Percentiles rank a stretch among this genome's conserved stretches.
These are phyloP conservation scores for Pythium insidiosum DNA, from an alignment of 352 stramenopile genomes.

Conservation along the genomic window DNA sequence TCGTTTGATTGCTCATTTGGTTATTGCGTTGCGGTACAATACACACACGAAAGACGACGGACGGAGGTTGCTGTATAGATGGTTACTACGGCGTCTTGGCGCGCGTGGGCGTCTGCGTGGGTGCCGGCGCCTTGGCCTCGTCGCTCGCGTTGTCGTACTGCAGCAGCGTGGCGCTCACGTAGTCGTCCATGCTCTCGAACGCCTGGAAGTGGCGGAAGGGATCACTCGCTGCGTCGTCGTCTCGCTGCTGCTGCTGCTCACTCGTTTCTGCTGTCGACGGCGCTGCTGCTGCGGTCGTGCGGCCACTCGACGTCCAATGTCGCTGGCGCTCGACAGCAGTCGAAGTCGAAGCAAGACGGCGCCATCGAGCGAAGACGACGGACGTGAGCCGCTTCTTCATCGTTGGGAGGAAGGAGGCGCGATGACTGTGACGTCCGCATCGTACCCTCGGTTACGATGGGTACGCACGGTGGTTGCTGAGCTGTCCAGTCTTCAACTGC, in stretches of 20 bases:
- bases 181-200: constrained; percentile 65
- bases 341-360: too few relatives aligned
- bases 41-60: background rate
- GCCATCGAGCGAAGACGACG: background rate
- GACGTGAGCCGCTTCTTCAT: background rate
- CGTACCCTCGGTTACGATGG: too few relatives aligned
- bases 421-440: too few relatives aligned
- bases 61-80: too few relatives aligned
- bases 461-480: too few relatives aligned
- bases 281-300: too few relatives aligned
- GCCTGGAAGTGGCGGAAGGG: constrained; percentile 48
- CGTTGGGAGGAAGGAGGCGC: too few relatives aligned
- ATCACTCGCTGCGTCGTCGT: constrained; percentile 5
- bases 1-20: constrained; percentile 55
- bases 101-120: background rate
- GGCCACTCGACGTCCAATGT: too few relatives aligned
- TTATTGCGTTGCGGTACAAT: constrained; percentile 4
- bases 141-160: constrained; percentile 39
- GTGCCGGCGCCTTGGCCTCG: background rate
- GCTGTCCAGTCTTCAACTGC: too few relatives aligned
- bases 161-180: constrained; percentile 58
- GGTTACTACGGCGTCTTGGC: too few relatives aligned
- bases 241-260: background rate
- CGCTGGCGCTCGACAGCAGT: too few relatives aligned
- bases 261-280: too few relatives aligned